Conservation (phyloP, 2,329 filamentous ascomycete species). For the Dactylellina parvicollis region DNA sequence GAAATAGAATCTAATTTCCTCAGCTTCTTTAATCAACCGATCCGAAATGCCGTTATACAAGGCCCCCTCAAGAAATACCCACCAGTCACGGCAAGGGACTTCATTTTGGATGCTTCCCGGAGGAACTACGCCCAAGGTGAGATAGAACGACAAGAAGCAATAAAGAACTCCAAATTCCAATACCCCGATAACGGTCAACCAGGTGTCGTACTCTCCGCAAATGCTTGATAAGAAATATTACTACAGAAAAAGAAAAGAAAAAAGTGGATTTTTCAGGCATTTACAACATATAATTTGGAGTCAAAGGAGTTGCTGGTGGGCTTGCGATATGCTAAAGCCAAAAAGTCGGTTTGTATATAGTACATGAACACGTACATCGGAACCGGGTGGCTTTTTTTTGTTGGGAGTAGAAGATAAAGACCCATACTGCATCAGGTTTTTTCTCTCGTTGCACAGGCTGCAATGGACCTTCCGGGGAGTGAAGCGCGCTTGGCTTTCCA, state of each 20-base stretch:
- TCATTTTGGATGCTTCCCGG: constrained; percentile 69
- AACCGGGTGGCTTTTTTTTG: too few species aligned
- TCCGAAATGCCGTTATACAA: constrained; percentile 69
- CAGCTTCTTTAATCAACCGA: constrained; percentile 72
- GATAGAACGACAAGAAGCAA: constrained; percentile 46
- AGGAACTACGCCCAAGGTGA: constrained; percentile 63
- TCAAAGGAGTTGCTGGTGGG: constrained; percentile 17
- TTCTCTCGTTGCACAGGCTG: constrained; percentile 2
- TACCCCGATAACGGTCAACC: constrained; percentile 44
- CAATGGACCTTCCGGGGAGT: background rate
- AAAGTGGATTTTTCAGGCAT: background rate
- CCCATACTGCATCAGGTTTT: background rate
- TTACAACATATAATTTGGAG: background rate
- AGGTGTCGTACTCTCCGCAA: constrained; percentile 49
- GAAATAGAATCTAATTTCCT: background rate
- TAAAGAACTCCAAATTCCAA: constrained; percentile 50
- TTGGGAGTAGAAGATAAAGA: constrained; percentile 3
- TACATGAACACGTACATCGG: background rate
- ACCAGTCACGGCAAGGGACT: constrained; percentile 70
- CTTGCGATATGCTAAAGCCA: background rate
- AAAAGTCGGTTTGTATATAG: constrained; percentile 6
- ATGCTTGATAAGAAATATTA: constrained; percentile 15
- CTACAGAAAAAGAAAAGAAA: background rate
- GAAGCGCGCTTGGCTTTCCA: background rate
- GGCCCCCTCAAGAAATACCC: constrained; percentile 72